These are phyloP conservation scores for Chaetomium sp. DNA, from an alignment of 2,329 filamentous ascomycete species.

Conservation along the genomic window DNA sequence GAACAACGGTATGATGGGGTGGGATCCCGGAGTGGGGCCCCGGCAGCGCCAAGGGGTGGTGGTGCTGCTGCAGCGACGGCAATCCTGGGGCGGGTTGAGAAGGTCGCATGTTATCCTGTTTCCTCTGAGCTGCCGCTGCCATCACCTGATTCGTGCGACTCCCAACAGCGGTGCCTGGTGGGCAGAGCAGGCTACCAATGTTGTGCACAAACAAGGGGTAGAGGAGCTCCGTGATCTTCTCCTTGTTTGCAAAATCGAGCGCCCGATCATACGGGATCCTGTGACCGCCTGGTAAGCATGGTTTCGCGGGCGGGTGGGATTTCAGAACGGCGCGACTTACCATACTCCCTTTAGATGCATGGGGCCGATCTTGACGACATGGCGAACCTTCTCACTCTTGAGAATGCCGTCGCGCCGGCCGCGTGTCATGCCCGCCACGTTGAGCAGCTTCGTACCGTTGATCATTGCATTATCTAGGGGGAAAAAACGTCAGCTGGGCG, in stretches of 20 bases:
- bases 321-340: conserved; percentile 54
- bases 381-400: conserved; percentile 95
- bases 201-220: conserved; percentile 98
- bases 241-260: conserved; percentile 98
- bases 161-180: conserved; percentile 74
- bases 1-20: conserved; percentile 68
- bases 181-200: conserved; percentile 89
- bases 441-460: conserved; percentile 94
- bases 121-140: conserved; percentile 77
- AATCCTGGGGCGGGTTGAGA: conserved; percentile 55
- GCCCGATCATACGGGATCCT: conserved; percentile 98
- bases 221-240: conserved; percentile 94
- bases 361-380: conserved; percentile 97
- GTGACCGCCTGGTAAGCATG: conserved; percentile 23
- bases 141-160: conserved; percentile 81
- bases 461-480: conserved; percentile 93
- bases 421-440: conserved; percentile 97
- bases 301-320: background rate
- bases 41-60: conserved; percentile 60
- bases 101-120: conserved; percentile 68
- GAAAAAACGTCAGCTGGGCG: conserved; percentile 1
- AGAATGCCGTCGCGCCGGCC: conserved; percentile 93
- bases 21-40: conserved; percentile 60
- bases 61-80: conserved; percentile 71
- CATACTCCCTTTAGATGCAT: conserved; percentile 99